Evolutionary conservation across 768 basidiomycete species (phyloP), one percentile per base, ranked within the genome.

Genomic region (Hygrocybe coccinea): DNA sequence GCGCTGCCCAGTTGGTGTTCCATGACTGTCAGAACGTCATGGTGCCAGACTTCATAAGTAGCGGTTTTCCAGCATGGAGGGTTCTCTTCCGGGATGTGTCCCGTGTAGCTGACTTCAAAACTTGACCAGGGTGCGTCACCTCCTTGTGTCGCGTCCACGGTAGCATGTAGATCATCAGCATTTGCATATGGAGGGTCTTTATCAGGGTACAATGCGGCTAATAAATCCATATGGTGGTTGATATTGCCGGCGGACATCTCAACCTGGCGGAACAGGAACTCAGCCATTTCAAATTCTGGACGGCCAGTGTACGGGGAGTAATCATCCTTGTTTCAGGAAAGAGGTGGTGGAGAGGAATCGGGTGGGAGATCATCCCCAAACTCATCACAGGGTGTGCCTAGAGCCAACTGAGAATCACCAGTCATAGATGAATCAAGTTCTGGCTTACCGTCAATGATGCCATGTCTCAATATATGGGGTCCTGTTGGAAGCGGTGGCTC

Each of bases 1-100:
- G 64, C 22, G 15, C 21, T 65, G 2, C 46, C 29, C 21, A 73
- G 60, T 29, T 29, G 29, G 29, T 29, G 29, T 29, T 29, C 8
- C 29, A 29, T 29, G 29, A 29, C 29, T 29, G 14, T 21, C 39
- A 29, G 29, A 29, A 29, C 8, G 29, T 29, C 29, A 29, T 8
- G 29, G 29, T 29, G 29, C 29, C 29, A 41, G 39, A 41, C 39
- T 21, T 41, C 19, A 11, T 41, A 41, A 4, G 39, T 41, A 21
- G 39, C 39, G 5, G 39, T 15, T 41, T 41, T 41, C 39, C 39
- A 41, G 15, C 15, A 15, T 15, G 39, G 39, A 15, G 39, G 39
- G 19, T 41, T 41, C 15, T 41, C 19, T 15, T 15, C 39, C 11
- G 3, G 14, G 39, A 41, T 41, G 39, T 41, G 39, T 15, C 39